phyloP scores from a whole-genome alignment of 768 basidiomycete species.

The Epithele typhae region DNA sequence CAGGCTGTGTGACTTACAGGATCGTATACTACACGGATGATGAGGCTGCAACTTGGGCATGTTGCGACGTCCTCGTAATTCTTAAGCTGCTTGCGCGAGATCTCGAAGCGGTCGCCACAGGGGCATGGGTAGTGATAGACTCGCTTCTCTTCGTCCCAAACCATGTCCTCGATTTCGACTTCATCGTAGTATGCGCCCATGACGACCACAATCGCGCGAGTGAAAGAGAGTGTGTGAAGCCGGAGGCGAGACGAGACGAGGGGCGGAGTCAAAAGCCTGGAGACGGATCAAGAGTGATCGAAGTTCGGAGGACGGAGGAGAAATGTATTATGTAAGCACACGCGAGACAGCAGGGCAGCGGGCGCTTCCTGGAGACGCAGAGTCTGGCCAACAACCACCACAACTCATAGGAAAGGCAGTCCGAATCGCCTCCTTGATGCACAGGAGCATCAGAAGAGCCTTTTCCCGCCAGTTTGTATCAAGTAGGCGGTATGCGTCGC shows the following conservation, averaged over 20 bases:
- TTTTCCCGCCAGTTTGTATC: not conserved
- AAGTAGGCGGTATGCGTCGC: slow-evolving; percentile 6
- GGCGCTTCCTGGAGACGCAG: no score
- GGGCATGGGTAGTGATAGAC: slow-evolving; percentile 98
- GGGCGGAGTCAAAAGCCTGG: no score
- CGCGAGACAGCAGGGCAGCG: no score
- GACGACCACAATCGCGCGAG: not conserved
- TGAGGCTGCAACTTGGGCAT: slow-evolving; percentile 93
- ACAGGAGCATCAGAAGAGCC: not conserved
- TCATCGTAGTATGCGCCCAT: slow-evolving; percentile 96
- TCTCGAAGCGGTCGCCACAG: slow-evolving; percentile 97
- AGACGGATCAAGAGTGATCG: no score
- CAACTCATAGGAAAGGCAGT: no score
- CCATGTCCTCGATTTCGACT: slow-evolving; percentile 96
- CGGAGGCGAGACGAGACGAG: no score
- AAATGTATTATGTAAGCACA: slow-evolving; percentile 3
- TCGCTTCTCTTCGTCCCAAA: slow-evolving; percentile 74
- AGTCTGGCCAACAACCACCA: not conserved
- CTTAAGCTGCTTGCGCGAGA: slow-evolving; percentile 76
- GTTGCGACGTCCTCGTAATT: slow-evolving; percentile 92
- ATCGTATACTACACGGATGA: slow-evolving; percentile 91
- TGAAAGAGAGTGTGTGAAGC: no score
- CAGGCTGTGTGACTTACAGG: slow-evolving; percentile 74
- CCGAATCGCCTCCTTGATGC: slow-evolving; percentile 6
- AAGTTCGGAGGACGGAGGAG: not conserved